Evolutionary conservation across 2,329 filamentous ascomycete genomes (phyloP).

Genomic region (Aspergillus versicolor): DNA sequence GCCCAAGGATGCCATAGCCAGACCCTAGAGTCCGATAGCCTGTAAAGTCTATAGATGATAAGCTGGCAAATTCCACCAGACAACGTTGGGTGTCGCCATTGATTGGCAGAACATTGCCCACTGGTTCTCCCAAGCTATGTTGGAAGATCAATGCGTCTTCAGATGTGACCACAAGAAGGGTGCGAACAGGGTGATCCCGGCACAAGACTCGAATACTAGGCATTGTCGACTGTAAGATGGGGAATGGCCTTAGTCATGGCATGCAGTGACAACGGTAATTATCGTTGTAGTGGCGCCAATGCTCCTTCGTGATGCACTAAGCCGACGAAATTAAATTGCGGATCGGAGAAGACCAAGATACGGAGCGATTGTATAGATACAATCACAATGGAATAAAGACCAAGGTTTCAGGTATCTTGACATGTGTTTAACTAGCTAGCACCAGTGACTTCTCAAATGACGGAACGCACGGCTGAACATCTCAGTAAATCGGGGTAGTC

Average conservation of each 20-base stretch:
- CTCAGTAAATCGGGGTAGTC: not conserved
- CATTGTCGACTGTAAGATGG: conserved; percentile 33
- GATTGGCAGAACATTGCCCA: conserved; percentile 42
- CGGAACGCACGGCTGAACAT: not conserved
- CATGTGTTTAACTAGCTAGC: not conserved
- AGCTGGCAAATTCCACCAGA: conserved; percentile 80
- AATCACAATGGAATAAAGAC: not conserved
- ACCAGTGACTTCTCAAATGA: not conserved
- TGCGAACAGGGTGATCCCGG: conserved; percentile 81
- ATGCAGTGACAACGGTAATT: not conserved
- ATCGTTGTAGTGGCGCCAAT: not conserved
- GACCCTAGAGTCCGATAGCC: conserved; percentile 77
- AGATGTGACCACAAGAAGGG: conserved; percentile 79
- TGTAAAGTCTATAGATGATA: conserved; percentile 64
- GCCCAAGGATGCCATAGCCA: conserved; percentile 80
- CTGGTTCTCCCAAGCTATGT: conserved; percentile 65
- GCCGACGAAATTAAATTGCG: not conserved
- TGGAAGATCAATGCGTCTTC: conserved; percentile 82
- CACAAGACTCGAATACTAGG: conserved; percentile 73
- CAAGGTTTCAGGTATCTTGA: not conserved
- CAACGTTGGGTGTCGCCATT: conserved; percentile 58
- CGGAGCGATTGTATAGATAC: not conserved
- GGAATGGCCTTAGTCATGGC: not conserved
- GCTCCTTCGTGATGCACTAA: not conserved
- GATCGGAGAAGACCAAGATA: not conserved